Percentiles rank a stretch among this genome's conserved stretches.
Evolutionary conservation across 139 green algal species (phyloP).

Genomic region (Gonium pectorale): DNA sequence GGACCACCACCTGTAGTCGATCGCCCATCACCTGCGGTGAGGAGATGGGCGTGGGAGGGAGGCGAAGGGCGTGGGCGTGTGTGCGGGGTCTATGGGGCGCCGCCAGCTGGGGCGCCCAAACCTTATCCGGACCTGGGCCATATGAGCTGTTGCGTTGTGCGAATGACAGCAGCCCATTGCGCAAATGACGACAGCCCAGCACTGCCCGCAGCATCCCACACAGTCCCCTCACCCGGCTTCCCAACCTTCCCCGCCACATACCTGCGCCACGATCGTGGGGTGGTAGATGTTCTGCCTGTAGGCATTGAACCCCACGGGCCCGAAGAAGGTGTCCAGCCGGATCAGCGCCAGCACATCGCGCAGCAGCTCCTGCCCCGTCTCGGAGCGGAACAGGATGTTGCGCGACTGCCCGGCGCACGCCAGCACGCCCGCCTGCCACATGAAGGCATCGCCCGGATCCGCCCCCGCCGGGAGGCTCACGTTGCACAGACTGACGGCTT

Average conservation of each 20-base stretch:
- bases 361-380: neutral
- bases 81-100: too few relatives aligned
- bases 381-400: neutral
- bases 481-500: neutral
- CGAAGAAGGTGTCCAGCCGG: conserved; percentile 26
- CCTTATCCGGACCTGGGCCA: too few relatives aligned
- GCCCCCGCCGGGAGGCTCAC: neutral
- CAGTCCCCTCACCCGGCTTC: too few relatives aligned
- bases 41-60: too few relatives aligned
- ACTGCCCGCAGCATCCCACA: too few relatives aligned
- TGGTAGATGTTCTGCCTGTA: conserved; percentile 27
- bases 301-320: conserved; percentile 15
- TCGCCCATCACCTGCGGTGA: neutral
- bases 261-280: neutral
- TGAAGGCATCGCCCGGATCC: neutral
- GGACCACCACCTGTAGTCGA: neutral
- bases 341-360: neutral
- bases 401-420: neutral
- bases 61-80: too few relatives aligned
- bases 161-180: neutral
- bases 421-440: conserved; percentile 12
- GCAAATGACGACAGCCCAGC: neutral
- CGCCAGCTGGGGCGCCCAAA: too few relatives aligned
- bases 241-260: neutral
- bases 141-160: neutral